Base-by-base conservation (phyloP, 169 alveolate genomes). In the Toxoplasma gondii region DNA sequence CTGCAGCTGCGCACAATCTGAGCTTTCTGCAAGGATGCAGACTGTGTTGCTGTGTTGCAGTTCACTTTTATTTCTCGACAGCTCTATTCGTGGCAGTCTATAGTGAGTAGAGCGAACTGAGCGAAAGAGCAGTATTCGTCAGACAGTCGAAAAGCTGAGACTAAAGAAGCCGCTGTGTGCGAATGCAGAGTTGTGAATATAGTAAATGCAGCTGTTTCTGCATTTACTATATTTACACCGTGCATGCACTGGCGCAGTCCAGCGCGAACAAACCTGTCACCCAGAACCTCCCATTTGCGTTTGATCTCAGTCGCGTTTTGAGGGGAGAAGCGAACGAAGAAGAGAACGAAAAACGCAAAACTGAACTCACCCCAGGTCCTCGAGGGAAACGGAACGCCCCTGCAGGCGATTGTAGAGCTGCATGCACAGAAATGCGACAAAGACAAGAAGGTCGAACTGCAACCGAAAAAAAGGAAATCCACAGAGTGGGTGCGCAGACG, bases 381-480 rank as follows among this genome's bases (percentile, higher is more conserved):
- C 92, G 45, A 88, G 92, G 45, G 92, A 1, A 34, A 88, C 81
- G 16, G 34, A 34, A 10, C 39, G 36, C 64, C 92, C 92, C 38
- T 88, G 92, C 64, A 88, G 83, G 41, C 54, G 49, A 53, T 88
- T 88, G 83, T 88, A 88, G 38, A 88, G 53, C 92, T 88, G 92
- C 67, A 38, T 19, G 31, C 19, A 38, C 53, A 38, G 9, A 17
- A 82, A 2, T 7, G 44, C 45, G 70, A 74, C 84, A 74, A 69
- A 5, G 36, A 4, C 24, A 4, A 17, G 41, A 24, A 69, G 19
- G 2, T 69, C 81, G 10, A 69, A 4, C 81, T 69, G 16, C 24
- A 58, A 17, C 38, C 81, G 81, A 12, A 49, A 49, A 49, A 12
- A 49, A 4, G 12, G 12, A 49, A 49, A 4, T 4, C 58, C 58